A percentile compares a stretch with the other conserved stretches of the same genome.
phyloP scores from a whole-genome alignment of 805 yeast genomes.

The Candida ovalis region DNA sequence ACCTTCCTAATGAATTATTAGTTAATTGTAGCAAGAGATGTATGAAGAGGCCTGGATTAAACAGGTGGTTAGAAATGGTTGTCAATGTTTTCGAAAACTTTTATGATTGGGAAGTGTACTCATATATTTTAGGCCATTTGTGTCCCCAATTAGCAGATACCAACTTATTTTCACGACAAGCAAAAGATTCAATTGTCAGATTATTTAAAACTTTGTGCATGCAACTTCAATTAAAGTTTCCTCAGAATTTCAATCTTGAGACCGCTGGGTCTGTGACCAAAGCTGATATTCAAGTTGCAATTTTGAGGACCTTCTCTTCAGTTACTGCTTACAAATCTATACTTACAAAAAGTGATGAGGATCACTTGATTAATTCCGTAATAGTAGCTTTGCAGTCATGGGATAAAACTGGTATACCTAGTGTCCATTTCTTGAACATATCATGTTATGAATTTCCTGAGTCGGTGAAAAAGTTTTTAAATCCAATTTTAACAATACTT shows the following conservation, averaged over 20 bases:
- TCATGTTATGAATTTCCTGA: slow-evolving; percentile 80
- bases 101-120: slow-evolving; percentile 67
- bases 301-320: slow-evolving; percentile 58
- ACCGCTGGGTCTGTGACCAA: slow-evolving; percentile 43
- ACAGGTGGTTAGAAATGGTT: slow-evolving; percentile 49
- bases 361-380: slow-evolving; percentile 56
- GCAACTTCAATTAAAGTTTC: slow-evolving; percentile 51
- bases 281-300: slow-evolving; percentile 63
- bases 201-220: slow-evolving; percentile 45
- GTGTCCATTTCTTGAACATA: slow-evolving; percentile 68
- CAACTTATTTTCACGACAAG: slow-evolving; percentile 41
- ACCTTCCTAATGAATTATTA: slow-evolving; percentile 43
- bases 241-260: slow-evolving; percentile 33
- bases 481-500: slow-evolving; percentile 65
- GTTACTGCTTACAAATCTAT: slow-evolving; percentile 55
- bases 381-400: slow-evolving; percentile 63
- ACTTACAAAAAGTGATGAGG: slow-evolving; percentile 56
- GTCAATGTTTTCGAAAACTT: slow-evolving; percentile 47
- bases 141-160: slow-evolving; percentile 66
- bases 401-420: slow-evolving; percentile 76
- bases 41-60: slow-evolving; percentile 34
- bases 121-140: slow-evolving; percentile 62
- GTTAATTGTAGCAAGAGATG: slow-evolving; percentile 35
- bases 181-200: slow-evolving; percentile 41
- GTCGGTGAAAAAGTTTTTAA: slow-evolving; percentile 63